Base-by-base conservation (phyloP, 2,329 filamentous ascomycete species). In the Clarireedia hainanense region DNA sequence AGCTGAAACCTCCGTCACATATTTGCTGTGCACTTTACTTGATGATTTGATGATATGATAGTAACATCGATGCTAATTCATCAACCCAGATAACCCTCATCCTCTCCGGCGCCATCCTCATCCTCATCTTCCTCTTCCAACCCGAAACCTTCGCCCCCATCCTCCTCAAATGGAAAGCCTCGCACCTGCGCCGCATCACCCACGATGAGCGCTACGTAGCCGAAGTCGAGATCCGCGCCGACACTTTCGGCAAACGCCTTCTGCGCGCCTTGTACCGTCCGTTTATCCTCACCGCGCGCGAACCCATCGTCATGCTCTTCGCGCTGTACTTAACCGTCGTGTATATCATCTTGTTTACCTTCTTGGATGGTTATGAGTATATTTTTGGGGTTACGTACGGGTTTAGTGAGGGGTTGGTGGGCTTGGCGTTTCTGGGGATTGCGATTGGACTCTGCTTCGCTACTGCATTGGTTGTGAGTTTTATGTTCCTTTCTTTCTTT, bases 351-450 rank as follows among this genome's bases (percentile, higher is more conserved):
- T 80, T 95, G 1, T 95, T 94, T 67, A 83, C 91, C 23, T 92
- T 92, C 75, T 76, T 96, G 53, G 91, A 89, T 0, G 87, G 89
- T 1, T 95, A 94, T 64, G 85, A 88, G 0, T 80, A 92, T 45
- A 86, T 95, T 47, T 95, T 94, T 72, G 75, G 85, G 58, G 75
- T 77, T 23, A 77, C 90, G 4, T 86, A 95, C 69, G 77, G 80
- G 61, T 86, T 92, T 74, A 81, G 73, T 39, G 66, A 78, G 1
- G 90, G 91, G 55, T 71, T 88, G 17, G 79, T 83, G 4, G 90
- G 90, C 1, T 76, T 96, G 4, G 83, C 89, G 4, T 95, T 91
- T 70, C 88, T 96, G 64, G 4, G 52, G 73, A 6, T 81, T 81
- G 73, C 72, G 15, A 50, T 73, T 43, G 72, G 72, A 4, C 62